Base-by-base conservation (phyloP, 2,329 filamentous ascomycete genomes). In the Sclerotinia spermophila region DNA sequence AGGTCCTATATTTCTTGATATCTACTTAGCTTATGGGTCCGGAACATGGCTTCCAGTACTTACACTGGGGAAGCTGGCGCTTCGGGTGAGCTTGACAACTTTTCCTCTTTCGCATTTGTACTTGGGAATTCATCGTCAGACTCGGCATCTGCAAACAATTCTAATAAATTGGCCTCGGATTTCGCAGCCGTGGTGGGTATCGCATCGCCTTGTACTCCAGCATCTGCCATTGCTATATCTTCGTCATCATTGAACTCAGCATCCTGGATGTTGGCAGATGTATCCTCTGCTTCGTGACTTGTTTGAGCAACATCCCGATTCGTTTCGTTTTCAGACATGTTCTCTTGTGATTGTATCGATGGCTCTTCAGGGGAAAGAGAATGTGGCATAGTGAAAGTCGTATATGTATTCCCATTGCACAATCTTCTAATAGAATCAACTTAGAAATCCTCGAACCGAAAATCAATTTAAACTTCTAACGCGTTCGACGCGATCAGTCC, bases 41-140 rank as follows among this genome's bases (percentile, higher is more conserved):
- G 17, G 24, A 35, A 40, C 38, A 44, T 3, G 11, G 35, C 10
- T 27, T 60, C 2, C 60, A 30, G 42, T 45, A 74, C 83, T 77
- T 78, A 86, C 84, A 80, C 77, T 62, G 82, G 82, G 38, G 83
- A 84, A 53, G 80, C 80, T n/a, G 83, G 80, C 5, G 79, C 78
- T 42, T 79, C 79, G 6, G 81, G 83, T 48, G 83, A 84, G 74
- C 82, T 86, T 24, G 79, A 80, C 17, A 77, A 77, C 51, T 83
- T 82, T 33, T 82, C 77, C 11, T 82, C 81, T 68, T 75, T 77
- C 5, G 53, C 71, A 45, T 73, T 74, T 21, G 85, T 85, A 74
- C 83, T 86, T 10, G 86, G 84, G 65, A 89, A 89, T 72, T 90
- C 88, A 0, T 88, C 86, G 73, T 90, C 87, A 2, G 86, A 88